phyloP scores from a whole-genome alignment of 2,329 filamentous ascomycete genomes.

The Xylariales sp. region DNA sequence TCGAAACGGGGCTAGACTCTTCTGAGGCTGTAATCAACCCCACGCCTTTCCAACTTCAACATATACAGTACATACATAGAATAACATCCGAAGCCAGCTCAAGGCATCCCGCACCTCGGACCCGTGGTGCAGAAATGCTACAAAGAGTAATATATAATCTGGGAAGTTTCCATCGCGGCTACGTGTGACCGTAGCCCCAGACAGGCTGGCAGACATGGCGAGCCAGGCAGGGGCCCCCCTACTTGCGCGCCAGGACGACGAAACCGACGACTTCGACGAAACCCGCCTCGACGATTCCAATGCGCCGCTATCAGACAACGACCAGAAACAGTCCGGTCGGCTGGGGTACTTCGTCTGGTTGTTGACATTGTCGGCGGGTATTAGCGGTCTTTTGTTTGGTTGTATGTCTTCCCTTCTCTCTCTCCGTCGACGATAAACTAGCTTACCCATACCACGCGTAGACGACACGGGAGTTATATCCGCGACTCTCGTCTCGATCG shows the following conservation, averaged over 20 bases:
- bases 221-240: slow-evolving; percentile 34
- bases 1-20: slow-evolving; percentile 5
- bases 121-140: slow-evolving; percentile 23
- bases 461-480: slow-evolving; percentile 77
- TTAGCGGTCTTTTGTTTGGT: slow-evolving; percentile 75
- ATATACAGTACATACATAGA: no score
- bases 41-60: slow-evolving; percentile 11
- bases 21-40: background rate
- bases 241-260: slow-evolving; percentile 33
- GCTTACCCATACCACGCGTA: slow-evolving; percentile 46
- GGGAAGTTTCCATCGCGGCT: slow-evolving; percentile 6
- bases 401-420: slow-evolving; percentile 58
- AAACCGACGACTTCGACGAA: slow-evolving; percentile 33
- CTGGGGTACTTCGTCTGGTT: slow-evolving; percentile 67
- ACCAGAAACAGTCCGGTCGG: slow-evolving; percentile 21
- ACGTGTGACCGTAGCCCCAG: slow-evolving; percentile 3
- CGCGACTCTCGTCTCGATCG: slow-evolving; percentile 73
- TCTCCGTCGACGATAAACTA: slow-evolving; percentile 7
- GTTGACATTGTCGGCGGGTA: slow-evolving; percentile 72
- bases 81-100: background rate
- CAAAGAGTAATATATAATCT: slow-evolving; percentile 1
- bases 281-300: slow-evolving; percentile 16
- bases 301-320: slow-evolving; percentile 12
- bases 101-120: slow-evolving; percentile 10
- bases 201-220: slow-evolving; percentile 22